Conservation (phyloP, 805 yeast genomes). For the Starmera pachycereana region DNA sequence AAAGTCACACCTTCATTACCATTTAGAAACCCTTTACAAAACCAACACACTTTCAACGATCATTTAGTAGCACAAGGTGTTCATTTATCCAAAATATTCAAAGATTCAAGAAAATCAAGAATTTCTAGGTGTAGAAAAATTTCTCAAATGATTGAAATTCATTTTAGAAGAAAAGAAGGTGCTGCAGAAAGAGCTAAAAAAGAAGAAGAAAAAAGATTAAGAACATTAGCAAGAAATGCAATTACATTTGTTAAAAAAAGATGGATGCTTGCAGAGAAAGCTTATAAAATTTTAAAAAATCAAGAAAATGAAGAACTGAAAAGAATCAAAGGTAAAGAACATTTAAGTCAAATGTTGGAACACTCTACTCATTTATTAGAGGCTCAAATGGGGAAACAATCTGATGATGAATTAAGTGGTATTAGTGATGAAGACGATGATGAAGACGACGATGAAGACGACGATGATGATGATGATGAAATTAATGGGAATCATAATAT, state of each 20-base stretch:
- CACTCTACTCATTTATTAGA: constrained; percentile 86
- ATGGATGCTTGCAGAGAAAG: constrained; percentile 86
- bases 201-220: constrained; percentile 63
- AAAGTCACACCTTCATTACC: constrained; percentile 33
- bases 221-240: constrained; percentile 67
- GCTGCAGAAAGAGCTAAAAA: constrained; percentile 76
- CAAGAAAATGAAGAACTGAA: constrained; percentile 73
- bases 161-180: constrained; percentile 78
- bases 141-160: constrained; percentile 74
- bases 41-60: constrained; percentile 50
- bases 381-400: constrained; percentile 53
- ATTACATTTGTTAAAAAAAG: constrained; percentile 79
- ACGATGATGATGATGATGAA: constrained; percentile 25
- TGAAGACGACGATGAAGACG: constrained; percentile 23
- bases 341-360: constrained; percentile 77
- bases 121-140: constrained; percentile 61
- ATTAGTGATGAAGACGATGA: constrained; percentile 19
- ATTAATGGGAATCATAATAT: constrained; percentile 17
- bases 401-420: constrained; percentile 15
- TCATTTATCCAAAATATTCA: constrained; percentile 57
- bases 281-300: constrained; percentile 60
- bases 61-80: constrained; percentile 69
- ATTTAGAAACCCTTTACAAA: constrained; percentile 36
- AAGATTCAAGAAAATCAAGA: constrained; percentile 53
- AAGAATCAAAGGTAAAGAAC: constrained; percentile 75